Base-by-base conservation (phyloP, 495 filamentous ascomycete genomes). In the Lasiosphaeriaceae sp. region DNA sequence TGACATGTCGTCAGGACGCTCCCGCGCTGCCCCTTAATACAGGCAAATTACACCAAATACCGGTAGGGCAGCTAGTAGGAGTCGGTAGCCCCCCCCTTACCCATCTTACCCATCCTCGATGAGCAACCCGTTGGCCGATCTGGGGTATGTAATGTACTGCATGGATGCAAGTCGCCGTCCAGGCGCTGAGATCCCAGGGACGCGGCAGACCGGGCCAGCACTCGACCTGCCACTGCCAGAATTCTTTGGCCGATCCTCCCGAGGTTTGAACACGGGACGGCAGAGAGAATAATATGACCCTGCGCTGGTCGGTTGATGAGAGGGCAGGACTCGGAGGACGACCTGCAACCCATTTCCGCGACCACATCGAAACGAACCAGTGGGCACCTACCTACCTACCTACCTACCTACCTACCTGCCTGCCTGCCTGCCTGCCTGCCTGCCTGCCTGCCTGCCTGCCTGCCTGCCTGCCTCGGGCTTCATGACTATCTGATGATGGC, bases 21-120 rank as follows among this genome's bases (percentile, higher is more conserved):
- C 45, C 53, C 55, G 47, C 35, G 35, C 21, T 11, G 20, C 22
- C 9, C 29, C 47, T 52, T 49, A 54, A 56, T 48, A 37, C 37
- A 21, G 17, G 53, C 34, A 56, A 56, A 62, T 62, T 62, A 55
- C 50, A 31, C 24, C 50, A 47, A 20, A 57, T 62, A 62, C 55
- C 59, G 55, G 59, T 58, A 62, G 59, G 59, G 59, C 59, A 57
- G 59, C n/a, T 8, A 37, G 52, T 41, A n/a, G 26, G n/a, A 31
- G 29, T 20, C 39, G 16, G n/a, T 1, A 17, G 39, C 8, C 16
- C 34, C 31, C 54, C 52, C 2, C 16, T 45, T 41, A 11, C 52
- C 16, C 3, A 2, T 43, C 39, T 37, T 37, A 37, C 34, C 12
- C n/a, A 11, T 43, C 12, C n/a, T 5, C 16, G 16, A 6, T 43